A percentile compares a stretch with the other conserved stretches of the same genome.
These are phyloP conservation scores for Alloteropsis semialata DNA, from an alignment of 176 grass and related monocot species.

Conservation along the genomic window DNA sequence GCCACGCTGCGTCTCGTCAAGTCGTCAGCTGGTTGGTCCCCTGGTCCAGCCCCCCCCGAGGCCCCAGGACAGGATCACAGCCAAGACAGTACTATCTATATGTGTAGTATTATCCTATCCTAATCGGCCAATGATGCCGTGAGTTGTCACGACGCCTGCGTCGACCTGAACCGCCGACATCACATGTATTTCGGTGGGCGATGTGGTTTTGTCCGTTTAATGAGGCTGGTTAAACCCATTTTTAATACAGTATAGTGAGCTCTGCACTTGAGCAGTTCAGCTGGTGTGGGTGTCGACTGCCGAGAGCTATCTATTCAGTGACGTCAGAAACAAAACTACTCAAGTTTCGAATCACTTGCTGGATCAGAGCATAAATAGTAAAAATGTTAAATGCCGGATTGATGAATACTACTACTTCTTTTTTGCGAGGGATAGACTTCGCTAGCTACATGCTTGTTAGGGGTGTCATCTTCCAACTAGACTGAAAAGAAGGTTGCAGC, in stretches of 20 bases:
- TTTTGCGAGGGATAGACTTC: too few species aligned
- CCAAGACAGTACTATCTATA: neutral
- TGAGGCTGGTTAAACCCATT: neutral
- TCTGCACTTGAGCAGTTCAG: neutral
- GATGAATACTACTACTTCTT: neutral
- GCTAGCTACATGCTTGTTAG: too few species aligned
- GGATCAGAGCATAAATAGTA: neutral
- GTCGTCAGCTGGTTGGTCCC: neutral
- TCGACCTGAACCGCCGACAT: constrained; percentile 21
- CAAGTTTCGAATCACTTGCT: neutral
- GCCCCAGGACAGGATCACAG: neutral
- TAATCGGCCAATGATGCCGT: neutral
- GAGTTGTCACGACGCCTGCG: constrained; percentile 35
- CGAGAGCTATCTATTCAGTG: neutral
- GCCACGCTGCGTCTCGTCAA: neutral
- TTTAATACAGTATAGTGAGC: too few species aligned
- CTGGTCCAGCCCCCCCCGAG: neutral
- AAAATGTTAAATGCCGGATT: neutral
- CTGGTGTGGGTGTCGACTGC: neutral
- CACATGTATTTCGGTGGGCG: neutral
- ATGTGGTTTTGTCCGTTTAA: neutral
- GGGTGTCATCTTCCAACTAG: too few species aligned
- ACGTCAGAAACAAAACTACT: neutral
- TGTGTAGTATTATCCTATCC: neutral
- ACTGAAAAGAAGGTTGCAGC: neutral